These are phyloP conservation scores for Ogataea glucozyma DNA, from an alignment of 805 yeast species.

Conservation along the genomic window DNA sequence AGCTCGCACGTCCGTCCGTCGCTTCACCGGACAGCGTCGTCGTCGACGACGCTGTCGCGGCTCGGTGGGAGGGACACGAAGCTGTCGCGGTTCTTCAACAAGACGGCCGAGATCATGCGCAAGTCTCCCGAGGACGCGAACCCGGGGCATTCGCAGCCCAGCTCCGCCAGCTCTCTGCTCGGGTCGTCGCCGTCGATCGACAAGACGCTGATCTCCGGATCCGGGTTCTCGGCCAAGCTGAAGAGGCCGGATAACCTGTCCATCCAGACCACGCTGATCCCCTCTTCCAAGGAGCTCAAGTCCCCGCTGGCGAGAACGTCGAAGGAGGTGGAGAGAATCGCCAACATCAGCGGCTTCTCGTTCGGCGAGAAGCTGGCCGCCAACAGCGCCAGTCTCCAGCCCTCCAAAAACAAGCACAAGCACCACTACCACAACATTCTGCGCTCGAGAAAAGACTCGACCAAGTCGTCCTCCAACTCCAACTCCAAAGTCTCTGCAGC, in stretches of 20 bases:
- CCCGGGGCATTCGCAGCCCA: background rate
- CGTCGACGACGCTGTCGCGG: conserved; percentile 26
- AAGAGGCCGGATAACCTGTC: conserved; percentile 31
- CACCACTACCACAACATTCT: conserved; percentile 32
- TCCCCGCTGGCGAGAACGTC: conserved; percentile 35
- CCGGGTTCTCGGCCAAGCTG: conserved; percentile 24
- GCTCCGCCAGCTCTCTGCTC: conserved; percentile 3
- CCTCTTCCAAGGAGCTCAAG: conserved; percentile 29
- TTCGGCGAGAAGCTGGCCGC: conserved; percentile 11
- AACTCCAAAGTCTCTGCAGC: conserved; percentile 36
- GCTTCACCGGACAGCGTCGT: conserved; percentile 23
- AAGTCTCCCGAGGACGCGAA: conserved; percentile 18
- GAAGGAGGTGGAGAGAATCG: conserved; percentile 35
- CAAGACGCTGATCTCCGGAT: conserved; percentile 5
- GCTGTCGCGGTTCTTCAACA: conserved; percentile 24
- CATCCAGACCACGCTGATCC: conserved; percentile 30
- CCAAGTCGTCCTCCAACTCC: conserved; percentile 40
- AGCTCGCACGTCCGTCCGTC: conserved; percentile 7
- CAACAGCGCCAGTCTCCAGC: conserved; percentile 10
- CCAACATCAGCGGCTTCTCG: conserved; percentile 22
- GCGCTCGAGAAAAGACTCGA: conserved; percentile 33
- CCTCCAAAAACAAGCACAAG: conserved; percentile 29
- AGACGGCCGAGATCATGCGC: conserved; percentile 26
- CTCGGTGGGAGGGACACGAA: conserved; percentile 25
- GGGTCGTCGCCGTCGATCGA: conserved; percentile 14